A percentile compares a stretch with the other conserved stretches of the same genome.
Evolutionary conservation across 768 basidiomycete species (phyloP).

Genomic region (Lentinula sp.): DNA sequence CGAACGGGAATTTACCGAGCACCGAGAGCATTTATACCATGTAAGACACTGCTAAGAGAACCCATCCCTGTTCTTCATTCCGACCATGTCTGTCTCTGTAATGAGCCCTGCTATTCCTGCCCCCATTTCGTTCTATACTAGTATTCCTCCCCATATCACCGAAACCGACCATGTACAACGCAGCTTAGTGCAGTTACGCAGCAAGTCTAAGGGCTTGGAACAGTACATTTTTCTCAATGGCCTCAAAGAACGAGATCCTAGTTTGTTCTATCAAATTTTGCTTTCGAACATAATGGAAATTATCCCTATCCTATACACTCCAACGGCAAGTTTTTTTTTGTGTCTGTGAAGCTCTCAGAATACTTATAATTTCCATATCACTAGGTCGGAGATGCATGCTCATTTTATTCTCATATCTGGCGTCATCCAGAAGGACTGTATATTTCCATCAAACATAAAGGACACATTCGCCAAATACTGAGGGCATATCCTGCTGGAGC

Average conservation of each 20-base stretch:
- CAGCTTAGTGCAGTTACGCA: conserved; percentile 51
- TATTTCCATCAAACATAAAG: conserved; percentile 63
- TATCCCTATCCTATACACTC: conserved; percentile 70
- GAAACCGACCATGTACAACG: conserved; percentile 48
- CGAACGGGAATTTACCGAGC: background rate
- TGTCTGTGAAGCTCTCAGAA: too few species aligned
- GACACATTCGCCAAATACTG: conserved; percentile 53
- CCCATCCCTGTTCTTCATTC: background rate
- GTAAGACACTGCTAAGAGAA: background rate
- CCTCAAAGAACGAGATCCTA: conserved; percentile 56
- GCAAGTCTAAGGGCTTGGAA: conserved; percentile 51
- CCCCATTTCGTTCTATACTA: conserved; percentile 6
- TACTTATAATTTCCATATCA: background rate
- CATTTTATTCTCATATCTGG: conserved; percentile 67
- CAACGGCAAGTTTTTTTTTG: conserved; percentile 41
- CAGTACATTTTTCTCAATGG: conserved; percentile 68
- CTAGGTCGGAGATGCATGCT: conserved; percentile 66
- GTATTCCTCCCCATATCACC: conserved; percentile 43
- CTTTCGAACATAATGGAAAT: conserved; percentile 60
- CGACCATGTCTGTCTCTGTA: conserved; percentile 4
- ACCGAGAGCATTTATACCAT: background rate
- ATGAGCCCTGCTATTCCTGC: conserved; percentile 20
- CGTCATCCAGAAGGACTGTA: conserved; percentile 55
- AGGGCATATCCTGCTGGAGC: conserved; percentile 40
- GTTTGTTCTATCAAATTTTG: conserved; percentile 62